Evolutionary conservation across 1,284 basidiomycete species (phyloP), one percentile per base, ranked within the genome.

Genomic region (Phlebopus sp.): DNA sequence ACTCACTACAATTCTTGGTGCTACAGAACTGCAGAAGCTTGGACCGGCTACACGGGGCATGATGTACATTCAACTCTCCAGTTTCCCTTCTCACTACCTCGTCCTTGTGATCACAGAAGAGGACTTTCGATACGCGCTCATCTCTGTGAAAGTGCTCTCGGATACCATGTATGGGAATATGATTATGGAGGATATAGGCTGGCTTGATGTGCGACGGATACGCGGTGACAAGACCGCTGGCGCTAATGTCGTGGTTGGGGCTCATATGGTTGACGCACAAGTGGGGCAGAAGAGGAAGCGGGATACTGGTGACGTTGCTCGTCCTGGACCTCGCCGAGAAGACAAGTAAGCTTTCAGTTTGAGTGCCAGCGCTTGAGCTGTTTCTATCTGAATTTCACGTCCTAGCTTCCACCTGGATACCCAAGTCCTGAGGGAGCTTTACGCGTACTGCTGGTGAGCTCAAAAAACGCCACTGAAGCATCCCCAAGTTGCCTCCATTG

Each of bases 31-130:
- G 31, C 60, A 62, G 23, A 89, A 87, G 58, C 72, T 90, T 39
- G 86, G 87, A 1, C 67, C 72, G 3, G 64, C 74, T 13, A 72
- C 75, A 9, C 79, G 77, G 37, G 77, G 74, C 21, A 75, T 66
- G 40, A 70, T 90, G 29, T 90, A 81, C 62, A 83, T 91, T 51
- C 81, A 84, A 55, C 75, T 92, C 13, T 65, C 80, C 34, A 83
- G 76, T 54, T 89, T 84, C 59, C 81, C 81, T 0, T 73, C 71
- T 31, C 81, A 90, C 59, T 90, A 90, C 60, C 79, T 91, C 17
- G 86, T 90, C 10, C 73, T 87, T 34, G 82, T 86, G 39, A 84
- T 92, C 55, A 84, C 84, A 0, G 86, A 90, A 58, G 78, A 83
- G 42, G 77, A 82, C 44, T 85, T 90, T 59, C 79, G 80, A 40